Evolutionary conservation across 2,329 filamentous ascomycete species (phyloP).

Genomic region (Colletotrichum sp.): DNA sequence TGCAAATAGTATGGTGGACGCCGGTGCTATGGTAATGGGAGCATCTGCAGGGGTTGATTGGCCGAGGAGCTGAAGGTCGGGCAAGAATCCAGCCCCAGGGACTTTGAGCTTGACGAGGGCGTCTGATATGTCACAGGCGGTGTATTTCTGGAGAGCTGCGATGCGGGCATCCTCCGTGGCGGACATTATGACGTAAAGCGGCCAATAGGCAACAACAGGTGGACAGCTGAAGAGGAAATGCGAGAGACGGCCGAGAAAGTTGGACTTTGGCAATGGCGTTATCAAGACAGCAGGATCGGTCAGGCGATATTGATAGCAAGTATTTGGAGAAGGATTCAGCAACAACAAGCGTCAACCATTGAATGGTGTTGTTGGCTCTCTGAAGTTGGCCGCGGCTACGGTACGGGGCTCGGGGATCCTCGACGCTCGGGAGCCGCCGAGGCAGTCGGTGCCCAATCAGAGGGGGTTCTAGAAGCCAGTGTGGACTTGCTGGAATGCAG

Average conservation of each 20-base stretch:
- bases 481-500: slow-evolving; percentile 13
- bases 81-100: slow-evolving; percentile 69
- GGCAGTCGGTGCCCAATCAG: slow-evolving; percentile 31
- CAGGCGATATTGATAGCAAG: background rate
- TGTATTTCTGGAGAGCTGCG: slow-evolving; percentile 39
- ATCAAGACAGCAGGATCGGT: background rate
- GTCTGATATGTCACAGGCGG: slow-evolving; percentile 70
- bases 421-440: slow-evolving; percentile 29
- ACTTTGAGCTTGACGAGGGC: slow-evolving; percentile 74
- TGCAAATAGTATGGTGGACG: slow-evolving; percentile 68
- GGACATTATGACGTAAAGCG: slow-evolving; percentile 6
- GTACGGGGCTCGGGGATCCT: slow-evolving; percentile 10
- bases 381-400: slow-evolving; percentile 24
- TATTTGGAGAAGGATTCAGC: background rate
- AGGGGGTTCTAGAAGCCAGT: slow-evolving; percentile 23
- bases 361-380: slow-evolving; percentile 21
- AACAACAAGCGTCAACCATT: background rate
- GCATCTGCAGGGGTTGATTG: slow-evolving; percentile 27
- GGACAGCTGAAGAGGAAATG: background rate
- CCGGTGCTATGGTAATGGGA: slow-evolving; percentile 51
- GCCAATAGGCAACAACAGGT: background rate
- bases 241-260: background rate
- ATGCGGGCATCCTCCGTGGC: slow-evolving; percentile 25
- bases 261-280: background rate
- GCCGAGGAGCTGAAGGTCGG: slow-evolving; percentile 53